Base-by-base conservation (phyloP, 495 filamentous ascomycete species). In the Entonaema liquescens region DNA sequence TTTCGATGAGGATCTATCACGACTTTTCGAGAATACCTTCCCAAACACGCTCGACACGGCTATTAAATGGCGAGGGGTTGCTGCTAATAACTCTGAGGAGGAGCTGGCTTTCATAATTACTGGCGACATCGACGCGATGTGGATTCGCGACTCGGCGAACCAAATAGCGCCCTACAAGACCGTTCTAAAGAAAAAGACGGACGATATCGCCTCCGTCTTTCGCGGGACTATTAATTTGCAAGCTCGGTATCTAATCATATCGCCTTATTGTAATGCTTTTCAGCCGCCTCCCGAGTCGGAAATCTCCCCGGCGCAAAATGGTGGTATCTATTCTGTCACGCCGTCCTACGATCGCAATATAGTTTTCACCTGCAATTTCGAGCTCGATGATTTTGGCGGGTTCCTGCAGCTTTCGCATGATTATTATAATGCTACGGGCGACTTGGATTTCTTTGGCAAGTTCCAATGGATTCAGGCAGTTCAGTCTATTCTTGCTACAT, bases 61-160 rank as follows among this genome's bases (percentile, higher is more conserved):
- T 29, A 80, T 90, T 57, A 86, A 83, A 74, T 90, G 86, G 87
- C 82, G 83, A 29, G 88, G 88, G 21, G 83, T 82, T 60, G 85
- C 88, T 21, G 55, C 74, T 6, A 78, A 65, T 6, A 72, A 73
- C 17, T 84, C 87, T 5, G 86, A 87, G 54, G 86, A 89, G 67
- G 88, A 91, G 75, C 78, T 90, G 47, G 86, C 87, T 9, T 90
- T 89, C 67, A 78, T 90, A 28, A 88, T 90, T 68, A 90, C 88
- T 12, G 87, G 88, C 26, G 87, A 89, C 71, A 89, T 89, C 77
- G 85, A 90, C 66, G 88, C 87, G 25, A 89, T 90, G 87, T 89
- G 88, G 87, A 80, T 90, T 71, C 83, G 88, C 15, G 88, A 89
- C 68, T 89, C 87, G 35, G 83, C 87, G 15, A 87, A 86, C 62